Conservation (phyloP, 106 monocot species). For the Acanthochlamys bracteata region DNA sequence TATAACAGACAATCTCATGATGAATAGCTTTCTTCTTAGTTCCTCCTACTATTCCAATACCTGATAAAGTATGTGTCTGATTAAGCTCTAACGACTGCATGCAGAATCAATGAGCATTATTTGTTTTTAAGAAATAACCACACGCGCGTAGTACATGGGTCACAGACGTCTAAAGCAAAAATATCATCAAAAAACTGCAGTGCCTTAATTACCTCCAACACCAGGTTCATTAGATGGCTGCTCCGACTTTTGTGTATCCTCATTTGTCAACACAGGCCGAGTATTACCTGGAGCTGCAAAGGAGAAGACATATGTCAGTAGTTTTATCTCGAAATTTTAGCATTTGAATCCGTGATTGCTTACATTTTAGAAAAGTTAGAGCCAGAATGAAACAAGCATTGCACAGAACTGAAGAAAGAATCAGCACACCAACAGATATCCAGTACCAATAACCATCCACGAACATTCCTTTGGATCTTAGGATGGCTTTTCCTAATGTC, state of each 20-base stretch:
- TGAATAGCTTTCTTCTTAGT: background rate
- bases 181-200: no score
- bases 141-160: background rate
- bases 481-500: slow-evolving; percentile 75
- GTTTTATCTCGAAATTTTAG: no score
- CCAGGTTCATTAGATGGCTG: background rate
- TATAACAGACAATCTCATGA: slow-evolving; percentile 7
- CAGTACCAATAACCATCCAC: slow-evolving; percentile 44
- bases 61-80: no score
- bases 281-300: background rate
- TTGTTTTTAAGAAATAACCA: background rate
- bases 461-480: slow-evolving; percentile 66
- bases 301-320: background rate
- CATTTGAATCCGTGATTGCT: background rate
- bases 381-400: background rate
- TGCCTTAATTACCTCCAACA: background rate
- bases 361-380: background rate
- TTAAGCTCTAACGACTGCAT: background rate
- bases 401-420: background rate
- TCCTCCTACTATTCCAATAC: background rate
- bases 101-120: background rate
- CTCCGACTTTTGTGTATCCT: background rate
- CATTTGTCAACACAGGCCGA: background rate
- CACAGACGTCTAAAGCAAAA: background rate
- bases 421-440: background rate